phyloP scores from a whole-genome alignment of 176 grass and related monocot species.

The Cymbopogon citratus region DNA sequence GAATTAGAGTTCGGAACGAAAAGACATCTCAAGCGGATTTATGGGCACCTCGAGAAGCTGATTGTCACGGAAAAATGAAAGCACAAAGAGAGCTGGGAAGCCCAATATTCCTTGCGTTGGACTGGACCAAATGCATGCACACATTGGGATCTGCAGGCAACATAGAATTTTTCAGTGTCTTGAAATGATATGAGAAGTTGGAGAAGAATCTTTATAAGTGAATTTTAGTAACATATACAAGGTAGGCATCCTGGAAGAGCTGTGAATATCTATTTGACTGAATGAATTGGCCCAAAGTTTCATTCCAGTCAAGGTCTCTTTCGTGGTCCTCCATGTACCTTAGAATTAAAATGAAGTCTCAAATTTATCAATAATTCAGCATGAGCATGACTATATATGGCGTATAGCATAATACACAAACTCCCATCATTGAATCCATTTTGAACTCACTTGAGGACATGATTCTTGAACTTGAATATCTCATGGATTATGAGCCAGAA shows the following conservation, averaged over 20 bases:
- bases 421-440: too few species aligned
- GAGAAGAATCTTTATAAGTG: not conserved
- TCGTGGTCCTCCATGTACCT: slow-evolving; percentile 73
- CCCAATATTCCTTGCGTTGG: slow-evolving; percentile 41
- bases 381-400: not conserved
- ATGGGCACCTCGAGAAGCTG: slow-evolving; percentile 58
- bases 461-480: slow-evolving; percentile 50
- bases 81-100: slow-evolving; percentile 72
- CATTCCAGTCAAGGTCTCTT: slow-evolving; percentile 41
- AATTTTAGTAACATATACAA: slow-evolving; percentile 25
- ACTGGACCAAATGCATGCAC: slow-evolving; percentile 73
- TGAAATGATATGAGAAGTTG: not conserved
- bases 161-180: not conserved
- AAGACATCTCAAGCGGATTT: not conserved
- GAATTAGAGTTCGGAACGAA: not conserved
- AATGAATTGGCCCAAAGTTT: slow-evolving; percentile 75
- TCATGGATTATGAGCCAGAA: slow-evolving; percentile 66
- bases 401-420: too few species aligned
- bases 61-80: slow-evolving; percentile 70
- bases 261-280: slow-evolving; percentile 48
- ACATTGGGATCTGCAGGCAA: slow-evolving; percentile 58
- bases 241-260: slow-evolving; percentile 63
- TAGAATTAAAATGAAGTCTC: not conserved
- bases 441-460: not conserved
- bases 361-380: not conserved